Base-by-base conservation (phyloP, 2,329 filamentous ascomycete species). In the Aureobasidium sp. region DNA sequence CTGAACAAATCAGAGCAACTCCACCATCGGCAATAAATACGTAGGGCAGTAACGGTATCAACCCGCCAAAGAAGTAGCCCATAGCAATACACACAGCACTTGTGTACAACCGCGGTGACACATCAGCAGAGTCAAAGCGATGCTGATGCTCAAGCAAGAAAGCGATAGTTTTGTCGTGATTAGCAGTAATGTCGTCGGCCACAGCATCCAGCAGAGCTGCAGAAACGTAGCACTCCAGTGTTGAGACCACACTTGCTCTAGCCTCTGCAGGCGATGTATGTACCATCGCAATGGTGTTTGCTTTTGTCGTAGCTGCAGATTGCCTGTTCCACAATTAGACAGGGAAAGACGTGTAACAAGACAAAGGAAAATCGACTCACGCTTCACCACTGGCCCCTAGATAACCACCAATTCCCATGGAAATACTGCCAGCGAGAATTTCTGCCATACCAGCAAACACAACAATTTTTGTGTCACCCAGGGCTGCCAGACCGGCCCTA, bases 11-110 rank as follows among this genome's bases (percentile, higher is more conserved):
- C 56, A 91, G 74, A 8, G 80, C 81, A 17, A 82, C 77, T 29
- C 76, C 69, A 5, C 77, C 64, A 4, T 66, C 65, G 1, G 64
- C 68, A 20, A 80, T 76, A 61, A 87, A 77, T 66, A 90, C 86
- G 74, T 90, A 90, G 0, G 87, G 87, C 46, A 88, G 73, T 68
- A 90, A 79, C 15, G 87, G 87, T n/a, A 90, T 81, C 60, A 89
- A 77, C 0, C 87, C 87, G 23, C 87, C 87, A 26, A 89, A 72
- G 58, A 90, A 85, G 71, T 90, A 90, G 39, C 86, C 86, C 17
- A 85, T 68, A 0, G 86, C 84, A 68, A 90, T 87, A 9, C 85
- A 89, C 29, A 85, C 66, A 2, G 85, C 87, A 0, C 83, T 86
- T 48, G 74, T 75, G 68, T 75, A 78, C 12, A 78, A 77, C 62